Conservation (phyloP, 768 basidiomycete species). For the Lactifluus rugatus region DNA sequence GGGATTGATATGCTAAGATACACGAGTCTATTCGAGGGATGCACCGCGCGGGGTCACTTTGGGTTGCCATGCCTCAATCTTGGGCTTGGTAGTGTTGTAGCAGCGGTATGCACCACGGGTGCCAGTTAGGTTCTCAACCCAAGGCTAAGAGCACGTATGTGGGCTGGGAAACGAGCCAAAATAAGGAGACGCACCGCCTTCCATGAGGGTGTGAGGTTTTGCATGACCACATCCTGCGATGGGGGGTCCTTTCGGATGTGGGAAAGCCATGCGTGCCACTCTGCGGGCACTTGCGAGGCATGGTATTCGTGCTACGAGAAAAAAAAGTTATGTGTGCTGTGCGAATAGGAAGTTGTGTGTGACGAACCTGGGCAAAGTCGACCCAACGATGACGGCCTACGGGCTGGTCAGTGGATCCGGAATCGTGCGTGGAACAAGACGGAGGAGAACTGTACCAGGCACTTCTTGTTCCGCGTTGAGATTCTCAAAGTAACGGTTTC, state of each 20-base stretch:
- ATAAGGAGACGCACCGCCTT: slow-evolving; percentile 50
- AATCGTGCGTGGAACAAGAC: too few species aligned
- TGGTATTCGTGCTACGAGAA: slow-evolving; percentile 63
- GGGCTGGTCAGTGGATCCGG: not conserved
- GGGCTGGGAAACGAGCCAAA: not conserved
- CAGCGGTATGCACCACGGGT: slow-evolving; percentile 84
- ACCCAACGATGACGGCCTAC: slow-evolving; percentile 95
- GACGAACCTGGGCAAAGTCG: slow-evolving; percentile 73
- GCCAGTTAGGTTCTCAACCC: slow-evolving; percentile 84
- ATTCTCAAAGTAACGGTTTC: slow-evolving; percentile 93
- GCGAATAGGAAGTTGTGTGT: too few species aligned
- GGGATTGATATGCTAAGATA: not conserved
- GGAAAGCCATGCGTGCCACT: slow-evolving; percentile 94
- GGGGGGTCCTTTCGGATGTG: slow-evolving; percentile 86
- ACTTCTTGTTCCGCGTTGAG: slow-evolving; percentile 77
- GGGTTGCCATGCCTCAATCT: slow-evolving; percentile 78
- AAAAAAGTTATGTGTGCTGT: too few species aligned
- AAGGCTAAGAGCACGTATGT: slow-evolving; percentile 41
- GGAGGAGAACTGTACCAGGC: slow-evolving; percentile 49
- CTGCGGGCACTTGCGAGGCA: slow-evolving; percentile 88
- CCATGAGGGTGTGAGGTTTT: slow-evolving; percentile 67
- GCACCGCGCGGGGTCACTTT: slow-evolving; percentile 45
- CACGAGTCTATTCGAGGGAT: slow-evolving; percentile 15
- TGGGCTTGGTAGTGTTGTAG: slow-evolving; percentile 81
- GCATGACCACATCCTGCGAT: slow-evolving; percentile 59